Evolutionary conservation across 106 monocot genomes (phyloP).

Genomic region (Dendrobium catenatum): DNA sequence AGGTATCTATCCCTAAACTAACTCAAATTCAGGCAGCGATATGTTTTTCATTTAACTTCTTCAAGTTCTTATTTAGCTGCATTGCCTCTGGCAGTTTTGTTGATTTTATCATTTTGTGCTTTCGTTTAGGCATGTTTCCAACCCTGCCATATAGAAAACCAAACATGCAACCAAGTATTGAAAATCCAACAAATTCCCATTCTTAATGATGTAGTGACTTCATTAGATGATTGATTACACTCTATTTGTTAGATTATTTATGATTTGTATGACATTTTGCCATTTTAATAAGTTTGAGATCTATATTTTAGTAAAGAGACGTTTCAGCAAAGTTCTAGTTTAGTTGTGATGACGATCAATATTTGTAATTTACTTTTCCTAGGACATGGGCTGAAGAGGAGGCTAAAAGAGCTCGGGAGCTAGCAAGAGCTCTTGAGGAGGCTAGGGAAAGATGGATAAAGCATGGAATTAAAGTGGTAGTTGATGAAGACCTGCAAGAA

Average conservation of each 20-base stretch:
- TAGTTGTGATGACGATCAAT: too few species aligned
- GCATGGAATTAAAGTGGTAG: constrained; percentile 82
- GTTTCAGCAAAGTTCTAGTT: too few species aligned
- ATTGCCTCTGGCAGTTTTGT: too few species aligned
- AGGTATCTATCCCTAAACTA: constrained; percentile 28
- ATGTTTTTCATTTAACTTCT: not conserved
- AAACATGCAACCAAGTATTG: too few species aligned
- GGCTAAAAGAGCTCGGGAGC: constrained; percentile 83
- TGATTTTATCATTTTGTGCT: not conserved
- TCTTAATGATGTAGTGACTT: not conserved
- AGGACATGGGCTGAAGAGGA: constrained; percentile 98
- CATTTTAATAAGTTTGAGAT: too few species aligned
- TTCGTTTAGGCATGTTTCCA: too few species aligned
- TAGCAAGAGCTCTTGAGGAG: constrained; percentile 77
- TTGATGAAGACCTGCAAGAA: constrained; percentile 73
- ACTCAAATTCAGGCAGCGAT: not conserved
- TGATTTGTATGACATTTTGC: too few species aligned
- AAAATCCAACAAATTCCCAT: not conserved
- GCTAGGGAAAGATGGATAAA: constrained; percentile 76
- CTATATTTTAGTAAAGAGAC: too few species aligned
- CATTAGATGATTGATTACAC: too few species aligned
- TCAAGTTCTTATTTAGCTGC: not conserved
- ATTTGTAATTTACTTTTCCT: not conserved
- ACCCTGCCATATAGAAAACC: not conserved
- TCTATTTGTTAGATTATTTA: too few species aligned